Base-by-base conservation (phyloP, 139 green algal species). In the Chara braunii region DNA sequence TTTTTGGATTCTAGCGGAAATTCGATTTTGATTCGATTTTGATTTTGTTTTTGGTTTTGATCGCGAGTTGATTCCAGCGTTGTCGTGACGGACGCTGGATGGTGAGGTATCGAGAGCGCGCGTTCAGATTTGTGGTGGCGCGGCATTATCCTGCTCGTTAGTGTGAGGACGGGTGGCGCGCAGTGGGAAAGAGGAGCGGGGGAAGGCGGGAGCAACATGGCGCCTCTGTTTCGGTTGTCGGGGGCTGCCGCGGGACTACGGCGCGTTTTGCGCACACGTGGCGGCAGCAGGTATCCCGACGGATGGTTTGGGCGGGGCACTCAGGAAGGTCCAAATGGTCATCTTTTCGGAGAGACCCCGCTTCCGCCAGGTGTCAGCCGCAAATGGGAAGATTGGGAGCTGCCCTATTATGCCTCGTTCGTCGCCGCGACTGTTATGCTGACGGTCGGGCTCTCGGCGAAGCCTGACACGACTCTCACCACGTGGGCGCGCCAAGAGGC, bases 311-410 rank as follows among this genome's bases (percentile, higher is more conserved):
- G 63, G 12, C 63, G 53, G 42, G 68, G 68, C 14, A 78, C 71
- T n/a, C 44, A 78, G 51, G 67, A 72, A 37, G 30, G 33, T 11
- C 24, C 8, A 8, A 56, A 26, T 12, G 69, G 69, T 3, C 8
- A 72, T 18, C 45, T 78, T 5, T 78, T 78, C 45, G 69, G 69
- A 24, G 69, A 78, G 44, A 55, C 32, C n/a, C 68, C 68, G 45
- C 68, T 31, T 18, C 66, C 69, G 22, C n/a, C 69, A 37, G 69
- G 69, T 9, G 23, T 59, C 37, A 33, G 34, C 23, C 28, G 69
- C 12, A 54, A 74, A 52, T 78, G 69, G 69, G 69, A 78, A 35
- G 51, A 78, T 24, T 78, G 69, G 69, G 69, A 78, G 67, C 35
- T 37, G 34, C 69, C 69, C 7, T 78, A 74, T 43, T 78, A 78